Conservation (phyloP, 1,139 yeast genomes). For the Pichia sp. region DNA sequence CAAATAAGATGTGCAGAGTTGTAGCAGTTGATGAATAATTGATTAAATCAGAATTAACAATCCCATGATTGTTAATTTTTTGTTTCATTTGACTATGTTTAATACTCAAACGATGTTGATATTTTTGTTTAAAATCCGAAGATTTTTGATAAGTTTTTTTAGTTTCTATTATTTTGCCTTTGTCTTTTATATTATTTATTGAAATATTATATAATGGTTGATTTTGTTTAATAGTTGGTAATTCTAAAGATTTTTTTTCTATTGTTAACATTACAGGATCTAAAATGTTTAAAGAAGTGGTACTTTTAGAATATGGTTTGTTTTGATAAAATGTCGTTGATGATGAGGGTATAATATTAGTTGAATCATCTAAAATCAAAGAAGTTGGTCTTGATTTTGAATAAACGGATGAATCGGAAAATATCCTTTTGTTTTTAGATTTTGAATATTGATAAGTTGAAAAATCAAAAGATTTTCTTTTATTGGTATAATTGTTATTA, state of each 20-base stretch:
- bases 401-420: conserved; percentile 10
- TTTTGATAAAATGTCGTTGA: no score
- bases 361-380: conserved; percentile 2
- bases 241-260: no score
- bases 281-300: no score
- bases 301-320: no score
- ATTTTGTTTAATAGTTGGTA: no score
- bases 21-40: not conserved
- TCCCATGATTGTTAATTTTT: conserved; percentile 4
- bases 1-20: conserved; percentile 5
- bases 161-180: no score
- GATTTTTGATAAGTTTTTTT: no score
- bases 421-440: not conserved
- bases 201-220: no score
- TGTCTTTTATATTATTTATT: no score
- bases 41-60: not conserved
- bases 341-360: no score
- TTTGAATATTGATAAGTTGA: conserved; percentile 5
- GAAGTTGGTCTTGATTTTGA: conserved; percentile 10
- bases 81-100: not conserved
- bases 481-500: no score
- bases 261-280: no score
- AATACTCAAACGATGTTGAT: not conserved
- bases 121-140: not conserved
- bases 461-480: conserved; percentile 8